phyloP scores from a whole-genome alignment of 1,139 yeast genomes.

The Saccharomyces pastorianus region DNA sequence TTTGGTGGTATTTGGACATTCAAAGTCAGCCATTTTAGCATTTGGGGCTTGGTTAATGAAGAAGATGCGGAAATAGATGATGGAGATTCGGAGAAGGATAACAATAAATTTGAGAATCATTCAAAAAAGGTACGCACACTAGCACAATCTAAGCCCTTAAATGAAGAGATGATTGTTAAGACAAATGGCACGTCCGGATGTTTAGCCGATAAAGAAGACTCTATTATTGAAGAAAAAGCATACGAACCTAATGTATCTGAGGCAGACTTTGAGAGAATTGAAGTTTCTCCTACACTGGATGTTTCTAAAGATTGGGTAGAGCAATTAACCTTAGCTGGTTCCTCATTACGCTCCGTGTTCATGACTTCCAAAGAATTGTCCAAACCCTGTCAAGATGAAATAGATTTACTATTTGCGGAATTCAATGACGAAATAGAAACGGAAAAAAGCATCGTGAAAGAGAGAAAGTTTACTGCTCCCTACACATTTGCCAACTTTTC shows the following conservation, averaged over 20 bases:
- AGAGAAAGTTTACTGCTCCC: conserved; percentile 20
- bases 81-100: conserved; percentile 32
- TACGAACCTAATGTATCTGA: conserved; percentile 54
- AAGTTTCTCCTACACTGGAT: conserved; percentile 38
- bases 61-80: conserved; percentile 50
- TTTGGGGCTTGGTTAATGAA: conserved; percentile 82
- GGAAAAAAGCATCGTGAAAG: conserved; percentile 25
- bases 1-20: conserved; percentile 72
- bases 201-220: not conserved
- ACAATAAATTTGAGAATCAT: conserved; percentile 31
- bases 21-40: conserved; percentile 82
- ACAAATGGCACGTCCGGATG: not conserved
- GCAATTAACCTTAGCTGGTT: conserved; percentile 52
- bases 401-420: conserved; percentile 46
- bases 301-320: conserved; percentile 55
- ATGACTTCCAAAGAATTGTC: conserved; percentile 26
- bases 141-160: not conserved
- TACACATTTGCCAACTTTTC: conserved; percentile 26
- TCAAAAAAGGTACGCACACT: not conserved
- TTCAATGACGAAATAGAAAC: conserved; percentile 32
- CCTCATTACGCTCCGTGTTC: conserved; percentile 42
- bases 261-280: conserved; percentile 38
- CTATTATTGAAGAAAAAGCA: conserved; percentile 47
- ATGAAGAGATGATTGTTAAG: not conserved
- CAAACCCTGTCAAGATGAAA: conserved; percentile 23